phyloP scores from a whole-genome alignment of 75 land plant genomes.

The Picea glauca region DNA sequence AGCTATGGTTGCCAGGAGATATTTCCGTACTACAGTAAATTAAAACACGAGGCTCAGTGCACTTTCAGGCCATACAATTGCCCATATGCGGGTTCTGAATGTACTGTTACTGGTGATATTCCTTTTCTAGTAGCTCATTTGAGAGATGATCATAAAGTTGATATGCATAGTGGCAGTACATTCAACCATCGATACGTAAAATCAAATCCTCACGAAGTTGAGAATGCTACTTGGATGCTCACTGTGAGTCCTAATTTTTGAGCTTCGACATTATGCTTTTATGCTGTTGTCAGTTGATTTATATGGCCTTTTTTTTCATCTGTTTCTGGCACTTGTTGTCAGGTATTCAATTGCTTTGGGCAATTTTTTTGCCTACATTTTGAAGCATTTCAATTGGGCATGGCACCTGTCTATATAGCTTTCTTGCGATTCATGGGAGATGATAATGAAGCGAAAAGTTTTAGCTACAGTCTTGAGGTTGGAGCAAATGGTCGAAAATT shows the following conservation, averaged over 20 bases:
- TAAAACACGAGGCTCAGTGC: constrained; percentile 56
- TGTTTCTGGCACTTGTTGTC: not conserved
- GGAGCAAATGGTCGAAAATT: constrained; percentile 48
- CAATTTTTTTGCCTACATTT: constrained; percentile 64
- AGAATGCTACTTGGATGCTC: constrained; percentile 73
- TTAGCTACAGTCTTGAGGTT: constrained; percentile 43
- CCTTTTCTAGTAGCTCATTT: constrained; percentile 51
- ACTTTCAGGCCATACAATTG: constrained; percentile 61
- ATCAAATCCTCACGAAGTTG: constrained; percentile 64
- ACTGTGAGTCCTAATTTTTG: constrained; percentile 31
- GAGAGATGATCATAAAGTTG: constrained; percentile 65
- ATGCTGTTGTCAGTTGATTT: no score
- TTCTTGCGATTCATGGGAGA: constrained; percentile 30
- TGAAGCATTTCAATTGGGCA: constrained; percentile 57
- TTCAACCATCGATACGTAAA: constrained; percentile 68
- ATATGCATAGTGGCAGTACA: constrained; percentile 71
- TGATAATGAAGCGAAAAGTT: constrained; percentile 27
- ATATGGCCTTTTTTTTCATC: no score
- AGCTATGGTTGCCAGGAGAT: constrained; percentile 53
- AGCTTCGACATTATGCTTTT: no score
- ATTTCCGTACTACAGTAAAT: constrained; percentile 57
- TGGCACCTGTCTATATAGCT: constrained; percentile 48
- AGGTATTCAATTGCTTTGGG: constrained; percentile 72
- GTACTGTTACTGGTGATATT: constrained; percentile 59
- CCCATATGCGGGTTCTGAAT: constrained; percentile 69